Evolutionary conservation across 2,329 filamentous ascomycete genomes (phyloP), one percentile per base, ranked within the genome.

Genomic region (Colletotrichum limetticola): DNA sequence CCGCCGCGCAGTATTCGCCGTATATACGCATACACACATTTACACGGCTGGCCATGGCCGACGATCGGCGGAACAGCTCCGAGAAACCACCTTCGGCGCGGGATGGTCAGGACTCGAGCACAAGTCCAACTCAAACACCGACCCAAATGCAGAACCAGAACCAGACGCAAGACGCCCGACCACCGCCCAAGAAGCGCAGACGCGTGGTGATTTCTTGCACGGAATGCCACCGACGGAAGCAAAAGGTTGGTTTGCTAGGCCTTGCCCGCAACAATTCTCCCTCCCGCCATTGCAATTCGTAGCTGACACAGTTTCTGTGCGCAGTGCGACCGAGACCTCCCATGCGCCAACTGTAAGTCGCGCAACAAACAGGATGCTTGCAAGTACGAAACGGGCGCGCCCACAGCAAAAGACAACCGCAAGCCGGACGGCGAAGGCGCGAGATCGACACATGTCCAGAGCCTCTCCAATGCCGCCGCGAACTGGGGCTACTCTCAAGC

Each of bases 191-290:
- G 68, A 91, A 91, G 80, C 85, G 90, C 75, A 86, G 88, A 77
- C 85, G 90, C 52, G 84, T 90, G 55, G 89, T 91, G 57, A 90
- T 92, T 70, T 91, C 89, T 8, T 92, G 90, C 76, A 90, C 87
- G 12, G 90, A 92, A 78, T 92, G 90, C 76, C 90, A 92, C 79
- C 84, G 90, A 74, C 85, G 90, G 72, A 92, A 92, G 78, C 89
- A 91, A 78, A 90, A 90, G 85, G 88, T 66, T 68, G 56, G 26
- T 66, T 46, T 28, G 5, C 37, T 22, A 24, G 22, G 42, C 64
- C 30, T 26, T 66, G 32, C 61, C 61, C 64, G 7, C 64, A 30
- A n/a, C 49, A 59, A 53, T 46, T 30, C 5, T 42, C 37, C 32
- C 24, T 11, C 14, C 46, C 46, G 7, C 26, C 11, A 16, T 60